phyloP scores from a whole-genome alignment of 177 flowering plant genomes.

The Viscum album region DNA sequence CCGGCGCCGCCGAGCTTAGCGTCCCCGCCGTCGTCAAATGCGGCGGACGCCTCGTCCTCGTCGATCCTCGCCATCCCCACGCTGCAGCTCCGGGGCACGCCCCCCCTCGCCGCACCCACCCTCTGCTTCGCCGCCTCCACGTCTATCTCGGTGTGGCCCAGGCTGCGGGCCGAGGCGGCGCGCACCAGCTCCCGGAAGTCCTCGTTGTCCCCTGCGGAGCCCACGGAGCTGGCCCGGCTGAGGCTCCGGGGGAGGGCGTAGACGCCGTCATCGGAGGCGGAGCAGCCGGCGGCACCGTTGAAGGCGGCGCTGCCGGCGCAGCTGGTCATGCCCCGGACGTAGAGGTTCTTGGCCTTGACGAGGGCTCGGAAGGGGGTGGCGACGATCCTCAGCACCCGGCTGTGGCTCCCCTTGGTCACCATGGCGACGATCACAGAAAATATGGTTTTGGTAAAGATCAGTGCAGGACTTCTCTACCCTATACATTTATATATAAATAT shows the following conservation, averaged over 20 bases:
- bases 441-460: too few species aligned
- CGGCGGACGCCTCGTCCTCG: conserved; percentile 41
- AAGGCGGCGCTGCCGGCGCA: conserved; percentile 22
- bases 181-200: conserved; percentile 48
- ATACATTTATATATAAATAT: too few species aligned
- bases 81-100: conserved; percentile 40
- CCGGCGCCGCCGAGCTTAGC: not conserved
- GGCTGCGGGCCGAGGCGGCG: conserved; percentile 33
- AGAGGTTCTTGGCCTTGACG: conserved; percentile 46
- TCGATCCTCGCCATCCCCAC: conserved; percentile 69
- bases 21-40: not conserved
- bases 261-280: not conserved
- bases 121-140: conserved; percentile 12
- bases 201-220: conserved; percentile 23
- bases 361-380: conserved; percentile 38
- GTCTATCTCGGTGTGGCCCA: conserved; percentile 20
- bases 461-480: too few species aligned
- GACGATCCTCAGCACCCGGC: conserved; percentile 34
- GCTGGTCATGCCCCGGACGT: conserved; percentile 41
- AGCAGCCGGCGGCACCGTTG: conserved; percentile 8
- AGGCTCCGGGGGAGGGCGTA: conserved; percentile 11
- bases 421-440: conserved; percentile 7
- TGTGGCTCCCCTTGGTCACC: conserved; percentile 17
- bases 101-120: conserved; percentile 4
- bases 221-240: conserved; percentile 27